Conservation (phyloP, 1,284 basidiomycete genomes). For the Stygiomarasmius scandens region DNA sequence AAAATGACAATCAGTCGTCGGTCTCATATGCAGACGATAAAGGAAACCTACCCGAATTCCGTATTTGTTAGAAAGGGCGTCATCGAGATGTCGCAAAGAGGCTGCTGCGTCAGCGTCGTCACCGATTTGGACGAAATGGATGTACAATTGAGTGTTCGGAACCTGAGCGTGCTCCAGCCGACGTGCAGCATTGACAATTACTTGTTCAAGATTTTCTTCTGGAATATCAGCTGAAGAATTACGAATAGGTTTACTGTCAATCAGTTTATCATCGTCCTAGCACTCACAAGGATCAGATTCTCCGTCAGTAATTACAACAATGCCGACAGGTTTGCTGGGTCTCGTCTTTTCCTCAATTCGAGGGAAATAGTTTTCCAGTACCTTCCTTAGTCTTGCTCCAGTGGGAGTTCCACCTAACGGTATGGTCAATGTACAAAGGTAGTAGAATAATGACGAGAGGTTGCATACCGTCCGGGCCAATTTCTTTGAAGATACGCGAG, state of each 20-base stretch:
- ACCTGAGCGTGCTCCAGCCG: constrained; percentile 36
- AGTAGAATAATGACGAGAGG: too few species aligned
- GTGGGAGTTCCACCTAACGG: constrained; percentile 18
- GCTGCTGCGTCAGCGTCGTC: constrained; percentile 24
- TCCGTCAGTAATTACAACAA: constrained; percentile 26
- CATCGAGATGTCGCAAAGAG: constrained; percentile 25
- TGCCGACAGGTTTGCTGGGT: constrained; percentile 20
- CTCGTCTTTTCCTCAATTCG: constrained; percentile 14
- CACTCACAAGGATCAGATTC: constrained; percentile 12
- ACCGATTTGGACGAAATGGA: constrained; percentile 41
- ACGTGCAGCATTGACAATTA: neutral
- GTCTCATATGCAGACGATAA: neutral
- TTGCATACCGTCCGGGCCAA: too few species aligned
- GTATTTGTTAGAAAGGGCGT: neutral
- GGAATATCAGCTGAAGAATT: neutral
- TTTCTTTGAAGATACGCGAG: too few species aligned
- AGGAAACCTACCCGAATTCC: constrained; percentile 20
- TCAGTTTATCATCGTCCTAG: too few species aligned
- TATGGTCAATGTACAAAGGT: too few species aligned
- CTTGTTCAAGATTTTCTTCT: neutral
- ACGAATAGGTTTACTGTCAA: too few species aligned
- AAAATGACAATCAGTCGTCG: neutral
- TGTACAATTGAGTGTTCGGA: constrained; percentile 41
- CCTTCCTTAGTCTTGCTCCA: constrained; percentile 14
- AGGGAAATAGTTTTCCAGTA: constrained; percentile 18